A percentile compares a stretch with the other conserved stretches of the same genome.
These are phyloP conservation scores for Orobanche coerulescens DNA, from an alignment of 257 asterid species.

Conservation along the genomic window DNA sequence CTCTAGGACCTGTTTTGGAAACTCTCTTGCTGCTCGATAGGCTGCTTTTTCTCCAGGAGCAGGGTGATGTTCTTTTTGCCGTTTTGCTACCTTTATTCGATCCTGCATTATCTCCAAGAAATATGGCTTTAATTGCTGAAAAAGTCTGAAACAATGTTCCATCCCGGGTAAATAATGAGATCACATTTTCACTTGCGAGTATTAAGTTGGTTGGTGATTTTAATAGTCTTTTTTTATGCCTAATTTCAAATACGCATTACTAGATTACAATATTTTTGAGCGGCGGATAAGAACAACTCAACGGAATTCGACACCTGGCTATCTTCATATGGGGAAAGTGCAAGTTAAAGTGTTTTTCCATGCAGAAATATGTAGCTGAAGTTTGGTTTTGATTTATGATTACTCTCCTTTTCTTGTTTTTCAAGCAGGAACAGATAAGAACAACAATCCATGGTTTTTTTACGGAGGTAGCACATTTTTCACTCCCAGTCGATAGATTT, in stretches of 20 bases:
- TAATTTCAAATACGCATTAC: neutral
- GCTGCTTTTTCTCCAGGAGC: conserved; percentile 79
- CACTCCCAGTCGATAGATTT: no score
- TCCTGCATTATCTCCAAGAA: conserved; percentile 80
- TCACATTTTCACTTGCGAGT: neutral
- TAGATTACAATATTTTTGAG: neutral
- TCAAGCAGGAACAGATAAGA: no score
- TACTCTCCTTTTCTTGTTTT: no score
- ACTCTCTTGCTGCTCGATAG: conserved; percentile 81
- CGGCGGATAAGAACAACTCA: no score
- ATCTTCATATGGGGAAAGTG: no score
- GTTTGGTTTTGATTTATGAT: neutral
- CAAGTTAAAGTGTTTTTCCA: neutral
- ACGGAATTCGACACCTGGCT: no score
- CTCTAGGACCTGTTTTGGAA: conserved; percentile 79
- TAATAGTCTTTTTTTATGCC: no score
- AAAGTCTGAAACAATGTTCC: conserved; percentile 33
- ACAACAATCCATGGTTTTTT: no score
- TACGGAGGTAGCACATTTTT: no score
- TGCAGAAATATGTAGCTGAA: neutral
- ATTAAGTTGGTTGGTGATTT: no score
- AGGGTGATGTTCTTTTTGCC: conserved; percentile 31
- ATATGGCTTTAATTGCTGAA: conserved; percentile 68
- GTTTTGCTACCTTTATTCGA: conserved; percentile 62
- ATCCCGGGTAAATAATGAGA: neutral